Evolutionary conservation across 306 rosid species (phyloP).

Genomic region (Quercus gilva): DNA sequence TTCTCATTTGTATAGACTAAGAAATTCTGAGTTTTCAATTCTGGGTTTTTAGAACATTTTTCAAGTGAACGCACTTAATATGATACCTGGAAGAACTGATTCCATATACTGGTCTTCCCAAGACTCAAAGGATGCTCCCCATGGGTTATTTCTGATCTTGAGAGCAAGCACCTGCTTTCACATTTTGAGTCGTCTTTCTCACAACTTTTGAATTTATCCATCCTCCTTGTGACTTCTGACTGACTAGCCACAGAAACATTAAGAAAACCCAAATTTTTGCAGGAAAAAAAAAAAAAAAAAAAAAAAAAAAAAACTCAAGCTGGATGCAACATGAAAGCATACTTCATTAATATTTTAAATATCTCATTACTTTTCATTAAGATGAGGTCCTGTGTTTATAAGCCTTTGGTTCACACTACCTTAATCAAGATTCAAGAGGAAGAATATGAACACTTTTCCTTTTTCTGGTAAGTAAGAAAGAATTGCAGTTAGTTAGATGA

Average conservation of each 20-base stretch:
- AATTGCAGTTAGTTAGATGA: background rate
- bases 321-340: conserved; percentile 5
- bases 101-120: conserved; percentile 95
- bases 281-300: conserved; percentile 21
- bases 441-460: background rate
- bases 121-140: conserved; percentile 98
- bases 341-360: background rate
- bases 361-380: background rate
- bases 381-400: background rate
- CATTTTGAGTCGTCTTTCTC: conserved; percentile 55
- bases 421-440: background rate
- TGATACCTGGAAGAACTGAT: conserved; percentile 94
- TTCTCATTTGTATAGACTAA: too few relatives aligned
- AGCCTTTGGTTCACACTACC: background rate
- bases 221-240: conserved; percentile 93
- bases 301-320: conserved; percentile 2
- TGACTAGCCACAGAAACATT: conserved; percentile 94
- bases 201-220: conserved; percentile 49
- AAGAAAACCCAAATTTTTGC: conserved; percentile 48
- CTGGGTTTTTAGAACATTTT: conserved; percentile 1
- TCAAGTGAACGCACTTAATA: background rate
- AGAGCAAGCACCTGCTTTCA: conserved; percentile 63
- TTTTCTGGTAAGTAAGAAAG: background rate
- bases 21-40: too few relatives aligned
- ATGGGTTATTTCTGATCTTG: conserved; percentile 84